Conservation (phyloP, 1,284 basidiomycete genomes). For the Pseudozyma hubeiensis region DNA sequence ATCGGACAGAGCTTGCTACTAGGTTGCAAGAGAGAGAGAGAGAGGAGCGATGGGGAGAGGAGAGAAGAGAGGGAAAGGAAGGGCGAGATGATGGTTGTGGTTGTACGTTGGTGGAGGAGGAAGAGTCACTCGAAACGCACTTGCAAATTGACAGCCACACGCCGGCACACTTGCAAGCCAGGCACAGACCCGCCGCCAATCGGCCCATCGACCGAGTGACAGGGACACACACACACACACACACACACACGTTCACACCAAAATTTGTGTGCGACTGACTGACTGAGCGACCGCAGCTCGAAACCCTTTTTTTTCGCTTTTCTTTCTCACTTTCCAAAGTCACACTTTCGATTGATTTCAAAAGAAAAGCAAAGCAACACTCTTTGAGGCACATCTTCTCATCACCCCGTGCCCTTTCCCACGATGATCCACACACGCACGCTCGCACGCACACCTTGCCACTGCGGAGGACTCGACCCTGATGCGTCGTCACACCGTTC, state of each 20-base stretch:
- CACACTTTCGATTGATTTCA: no score
- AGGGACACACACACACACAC: constrained; percentile 6
- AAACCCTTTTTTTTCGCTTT: neutral
- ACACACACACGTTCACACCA: constrained; percentile 2
- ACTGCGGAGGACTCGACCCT: no score
- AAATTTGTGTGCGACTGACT: neutral
- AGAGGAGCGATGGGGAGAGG: constrained; percentile 6
- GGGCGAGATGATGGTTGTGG: neutral
- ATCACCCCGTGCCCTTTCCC: no score
- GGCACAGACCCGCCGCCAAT: no score
- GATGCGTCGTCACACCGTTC: no score
- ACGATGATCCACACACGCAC: no score
- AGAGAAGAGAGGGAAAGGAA: constrained; percentile 7
- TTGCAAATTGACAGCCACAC: neutral
- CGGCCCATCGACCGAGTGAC: neutral
- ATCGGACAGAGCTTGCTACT: constrained; percentile 26
- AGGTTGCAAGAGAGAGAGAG: constrained; percentile 10
- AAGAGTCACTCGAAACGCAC: neutral
- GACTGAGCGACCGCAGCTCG: neutral
- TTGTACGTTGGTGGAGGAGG: constrained; percentile 7
- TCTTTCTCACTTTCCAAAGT: neutral
- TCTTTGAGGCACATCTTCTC: no score
- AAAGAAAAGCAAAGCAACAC: no score
- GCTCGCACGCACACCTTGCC: no score
- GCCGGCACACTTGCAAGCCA: neutral